Conservation (phyloP, 345 rosid genomes). For the Excoecaria cochinchinensis region DNA sequence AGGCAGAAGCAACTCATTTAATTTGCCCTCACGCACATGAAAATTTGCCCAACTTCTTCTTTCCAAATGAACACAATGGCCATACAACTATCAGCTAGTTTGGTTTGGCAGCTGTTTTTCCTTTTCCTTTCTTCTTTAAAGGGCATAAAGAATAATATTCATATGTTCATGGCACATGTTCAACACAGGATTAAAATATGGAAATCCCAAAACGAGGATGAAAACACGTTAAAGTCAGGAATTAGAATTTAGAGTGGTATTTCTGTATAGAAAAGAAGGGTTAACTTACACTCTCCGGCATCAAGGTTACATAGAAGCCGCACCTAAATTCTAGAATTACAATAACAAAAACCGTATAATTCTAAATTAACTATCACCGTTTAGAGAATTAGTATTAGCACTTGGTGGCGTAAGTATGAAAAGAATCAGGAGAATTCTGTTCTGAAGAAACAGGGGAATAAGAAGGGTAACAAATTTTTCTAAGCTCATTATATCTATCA, state of each 20-base stretch:
- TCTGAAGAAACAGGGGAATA: conserved; percentile 11
- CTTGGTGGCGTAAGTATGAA: background rate
- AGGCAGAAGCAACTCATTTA: too few species aligned
- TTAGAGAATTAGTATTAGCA: background rate
- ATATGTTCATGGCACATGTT: too few species aligned
- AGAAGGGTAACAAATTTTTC: conserved; percentile 35
- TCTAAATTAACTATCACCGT: background rate
- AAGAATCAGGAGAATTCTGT: conserved; percentile 13
- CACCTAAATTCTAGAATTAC: conserved; percentile 17
- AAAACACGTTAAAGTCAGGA: too few species aligned
- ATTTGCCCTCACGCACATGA: too few species aligned
- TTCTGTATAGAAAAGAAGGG: background rate
- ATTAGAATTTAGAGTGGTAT: background rate
- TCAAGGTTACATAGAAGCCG: conserved; percentile 26
- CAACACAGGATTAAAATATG: too few species aligned
- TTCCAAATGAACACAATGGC: too few species aligned
- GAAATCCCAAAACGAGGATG: too few species aligned
- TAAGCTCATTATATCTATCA: conserved; percentile 58
- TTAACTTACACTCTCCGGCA: conserved; percentile 2
- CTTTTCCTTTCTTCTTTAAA: too few species aligned
- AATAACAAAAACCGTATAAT: conserved; percentile 14
- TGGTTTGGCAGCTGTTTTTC: too few species aligned
- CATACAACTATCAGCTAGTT: too few species aligned
- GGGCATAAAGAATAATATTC: too few species aligned
- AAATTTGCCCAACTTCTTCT: too few species aligned